A percentile compares a stretch with the other conserved stretches of the same genome.
These are phyloP conservation scores for Cyberlindnera maritima DNA, from an alignment of 805 yeast genomes.

Conservation along the genomic window DNA sequence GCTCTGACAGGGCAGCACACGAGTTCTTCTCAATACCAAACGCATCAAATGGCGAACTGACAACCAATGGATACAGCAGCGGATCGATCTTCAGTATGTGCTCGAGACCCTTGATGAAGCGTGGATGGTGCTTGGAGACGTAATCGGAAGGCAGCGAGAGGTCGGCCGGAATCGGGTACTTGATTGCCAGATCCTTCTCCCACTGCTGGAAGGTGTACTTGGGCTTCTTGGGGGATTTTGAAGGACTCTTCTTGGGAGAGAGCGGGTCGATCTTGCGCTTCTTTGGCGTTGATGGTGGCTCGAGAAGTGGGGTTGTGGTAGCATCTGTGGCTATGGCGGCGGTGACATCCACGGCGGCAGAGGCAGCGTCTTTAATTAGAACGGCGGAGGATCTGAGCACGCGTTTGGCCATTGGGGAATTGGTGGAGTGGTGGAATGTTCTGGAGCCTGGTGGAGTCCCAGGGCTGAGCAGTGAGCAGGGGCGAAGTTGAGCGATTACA, in stretches of 20 bases:
- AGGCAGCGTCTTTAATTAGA: not conserved
- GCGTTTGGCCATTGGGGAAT: conserved; percentile 9
- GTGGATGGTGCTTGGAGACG: conserved; percentile 27
- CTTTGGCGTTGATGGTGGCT: conserved; percentile 8
- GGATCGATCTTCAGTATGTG: conserved; percentile 37
- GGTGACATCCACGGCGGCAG: not conserved
- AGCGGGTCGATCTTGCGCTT: conserved; percentile 3
- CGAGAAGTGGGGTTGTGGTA: not conserved
- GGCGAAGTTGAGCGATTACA: not conserved
- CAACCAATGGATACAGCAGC: conserved; percentile 30
- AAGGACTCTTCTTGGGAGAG: not conserved
- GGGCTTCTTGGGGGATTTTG: conserved; percentile 9
- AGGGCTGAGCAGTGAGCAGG: not conserved
- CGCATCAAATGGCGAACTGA: conserved; percentile 27
- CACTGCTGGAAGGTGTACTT: conserved; percentile 15
- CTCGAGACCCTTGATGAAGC: conserved; percentile 35
- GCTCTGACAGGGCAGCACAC: conserved; percentile 26
- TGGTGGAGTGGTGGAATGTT: not conserved
- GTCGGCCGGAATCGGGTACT: conserved; percentile 17
- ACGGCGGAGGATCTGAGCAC: conserved; percentile 4
- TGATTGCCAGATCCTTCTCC: conserved; percentile 10
- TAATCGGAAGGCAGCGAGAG: conserved; percentile 25
- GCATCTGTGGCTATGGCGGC: no score
- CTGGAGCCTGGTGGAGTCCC: not conserved
- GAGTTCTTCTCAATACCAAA: conserved; percentile 24